A percentile compares a stretch with the other conserved stretches of the same genome.
Conservation (phyloP, 805 yeast genomes). For the Wickerhamiella lipophila region DNA sequence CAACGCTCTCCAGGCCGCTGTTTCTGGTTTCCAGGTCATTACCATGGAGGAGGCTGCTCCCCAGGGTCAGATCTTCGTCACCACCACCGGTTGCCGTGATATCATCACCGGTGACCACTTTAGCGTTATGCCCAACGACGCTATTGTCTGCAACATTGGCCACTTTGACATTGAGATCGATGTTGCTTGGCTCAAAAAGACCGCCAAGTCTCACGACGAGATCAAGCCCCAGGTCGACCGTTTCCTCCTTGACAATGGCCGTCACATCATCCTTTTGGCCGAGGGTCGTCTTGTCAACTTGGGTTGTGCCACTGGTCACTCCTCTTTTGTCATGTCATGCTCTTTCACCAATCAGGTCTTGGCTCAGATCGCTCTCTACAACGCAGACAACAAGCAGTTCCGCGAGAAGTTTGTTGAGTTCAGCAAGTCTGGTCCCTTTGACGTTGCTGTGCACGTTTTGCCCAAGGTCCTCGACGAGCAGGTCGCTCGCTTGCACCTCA, state of each 20-base stretch:
- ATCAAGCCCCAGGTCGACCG: slow-evolving; percentile 99
- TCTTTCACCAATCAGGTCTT: slow-evolving; percentile 98
- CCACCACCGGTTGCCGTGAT: slow-evolving; percentile 99
- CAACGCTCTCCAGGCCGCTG: slow-evolving; percentile 98
- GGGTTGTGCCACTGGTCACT: slow-evolving; percentile 99
- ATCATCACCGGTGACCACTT: slow-evolving; percentile 85
- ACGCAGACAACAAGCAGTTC: slow-evolving; percentile 70
- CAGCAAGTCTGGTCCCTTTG: slow-evolving; percentile 82
- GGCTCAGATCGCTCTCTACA: slow-evolving; percentile 96
- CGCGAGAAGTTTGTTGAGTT: slow-evolving; percentile 75
- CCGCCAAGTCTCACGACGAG: slow-evolving; percentile 87
- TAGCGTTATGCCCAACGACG: slow-evolving; percentile 92
- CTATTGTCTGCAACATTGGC: slow-evolving; percentile 99
- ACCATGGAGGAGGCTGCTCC: slow-evolving; percentile 90
- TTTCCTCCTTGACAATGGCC: slow-evolving; percentile 76
- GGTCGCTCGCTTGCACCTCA: slow-evolving; percentile 93
- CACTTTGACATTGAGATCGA: slow-evolving; percentile 98
- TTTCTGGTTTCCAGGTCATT: slow-evolving; percentile 93
- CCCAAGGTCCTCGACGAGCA: slow-evolving; percentile 98
- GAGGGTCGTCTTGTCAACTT: slow-evolving; percentile 99
- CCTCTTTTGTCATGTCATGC: slow-evolving; percentile 98
- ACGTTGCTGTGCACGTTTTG: slow-evolving; percentile 83
- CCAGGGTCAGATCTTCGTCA: slow-evolving; percentile 92
- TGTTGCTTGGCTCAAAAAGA: slow-evolving; percentile 95
- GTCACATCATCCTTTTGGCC: slow-evolving; percentile 89